These are phyloP conservation scores for Blastomyces parvus DNA, from an alignment of 2,329 filamentous ascomycete species.

Conservation along the genomic window DNA sequence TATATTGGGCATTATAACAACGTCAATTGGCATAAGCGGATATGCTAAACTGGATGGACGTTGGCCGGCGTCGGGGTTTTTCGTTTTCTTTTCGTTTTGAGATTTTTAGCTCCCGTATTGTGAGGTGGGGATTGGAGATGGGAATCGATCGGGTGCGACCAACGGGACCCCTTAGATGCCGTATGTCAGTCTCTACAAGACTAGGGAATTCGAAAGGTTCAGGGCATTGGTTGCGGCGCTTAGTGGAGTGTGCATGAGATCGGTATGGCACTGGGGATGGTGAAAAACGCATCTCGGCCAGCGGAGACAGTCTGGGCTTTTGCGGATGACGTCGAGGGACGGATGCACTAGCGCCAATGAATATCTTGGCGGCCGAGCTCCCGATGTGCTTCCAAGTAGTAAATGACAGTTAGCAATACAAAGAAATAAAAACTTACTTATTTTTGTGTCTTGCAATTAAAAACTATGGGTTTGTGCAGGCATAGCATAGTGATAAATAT, in stretches of 20 bases:
- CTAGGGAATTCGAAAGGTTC: background rate
- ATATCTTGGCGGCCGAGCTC: background rate
- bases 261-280: background rate
- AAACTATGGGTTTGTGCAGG: background rate
- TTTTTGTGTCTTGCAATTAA: background rate
- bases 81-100: background rate
- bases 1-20: constrained; percentile 19
- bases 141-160: background rate
- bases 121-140: background rate
- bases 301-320: too few relatives aligned
- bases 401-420: background rate
- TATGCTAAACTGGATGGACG: background rate
- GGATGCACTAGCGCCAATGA: background rate
- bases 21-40: background rate
- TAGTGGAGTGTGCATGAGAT: background rate
- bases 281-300: background rate
- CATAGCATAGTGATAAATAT: background rate
- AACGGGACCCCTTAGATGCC: background rate
- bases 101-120: background rate
- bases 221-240: background rate
- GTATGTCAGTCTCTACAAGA: background rate
- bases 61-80: background rate
- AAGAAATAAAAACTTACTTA: background rate
- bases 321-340: background rate
- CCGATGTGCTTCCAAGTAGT: background rate